Evolutionary conservation across 164 flowering plant genomes (phyloP).

Genomic region (Umbellularia californica): DNA sequence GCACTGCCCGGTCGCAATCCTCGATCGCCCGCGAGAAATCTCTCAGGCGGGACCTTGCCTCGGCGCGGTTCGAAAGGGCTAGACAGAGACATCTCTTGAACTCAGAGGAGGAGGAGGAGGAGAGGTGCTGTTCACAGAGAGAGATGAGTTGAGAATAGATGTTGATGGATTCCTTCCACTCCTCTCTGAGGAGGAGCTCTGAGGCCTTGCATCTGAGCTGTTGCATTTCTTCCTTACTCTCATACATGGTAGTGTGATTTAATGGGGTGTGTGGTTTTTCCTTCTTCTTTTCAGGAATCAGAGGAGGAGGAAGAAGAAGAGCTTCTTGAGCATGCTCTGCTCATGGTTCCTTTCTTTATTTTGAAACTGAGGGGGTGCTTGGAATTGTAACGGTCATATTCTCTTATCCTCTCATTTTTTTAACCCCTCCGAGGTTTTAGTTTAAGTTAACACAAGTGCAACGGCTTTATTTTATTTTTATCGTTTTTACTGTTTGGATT

Average conservation of each 20-base stretch:
- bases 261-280: background rate
- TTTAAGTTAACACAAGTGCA: slow-evolving; percentile 1
- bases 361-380: background rate
- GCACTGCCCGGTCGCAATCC: slow-evolving; percentile 68
- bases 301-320: too few species aligned
- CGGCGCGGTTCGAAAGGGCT: slow-evolving; percentile 75
- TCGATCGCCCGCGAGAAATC: slow-evolving; percentile 40
- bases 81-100: slow-evolving; percentile 64
- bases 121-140: slow-evolving; percentile 44
- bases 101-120: slow-evolving; percentile 26
- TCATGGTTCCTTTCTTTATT: background rate
- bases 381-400: slow-evolving; percentile 21
- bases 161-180: slow-evolving; percentile 56
- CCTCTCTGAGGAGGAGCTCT: slow-evolving; percentile 78
- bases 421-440: background rate
- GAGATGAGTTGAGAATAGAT: slow-evolving; percentile 55
- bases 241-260: slow-evolving; percentile 3
- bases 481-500: background rate
- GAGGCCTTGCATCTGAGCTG: slow-evolving; percentile 81
- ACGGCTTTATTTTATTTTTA: slow-evolving; percentile 11
- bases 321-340: too few species aligned
- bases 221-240: slow-evolving; percentile 49
- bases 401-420: background rate
- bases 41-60: slow-evolving; percentile 41
- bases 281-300: background rate